A percentile compares a stretch with the other conserved stretches of the same genome.
Conservation (phyloP, 2,329 filamentous ascomycete genomes). For the Bisporella sp. region DNA sequence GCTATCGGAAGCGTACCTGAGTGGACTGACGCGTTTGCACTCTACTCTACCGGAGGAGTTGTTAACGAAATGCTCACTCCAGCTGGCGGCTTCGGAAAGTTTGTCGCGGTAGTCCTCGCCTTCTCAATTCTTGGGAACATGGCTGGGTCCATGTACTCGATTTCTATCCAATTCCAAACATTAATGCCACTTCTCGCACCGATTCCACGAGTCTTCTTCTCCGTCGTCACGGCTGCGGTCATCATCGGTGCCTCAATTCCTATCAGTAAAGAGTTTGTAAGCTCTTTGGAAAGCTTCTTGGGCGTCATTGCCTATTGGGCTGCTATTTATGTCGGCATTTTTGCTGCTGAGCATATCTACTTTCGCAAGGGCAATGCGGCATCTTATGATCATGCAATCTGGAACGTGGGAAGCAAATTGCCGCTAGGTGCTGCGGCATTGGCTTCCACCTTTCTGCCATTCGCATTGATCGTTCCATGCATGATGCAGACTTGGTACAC, state of each 20-base stretch:
- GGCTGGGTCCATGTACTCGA: conserved; percentile 52
- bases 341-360: conserved; percentile 57
- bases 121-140: conserved; percentile 53
- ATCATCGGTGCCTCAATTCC: conserved; percentile 48
- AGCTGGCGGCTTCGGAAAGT: conserved; percentile 54
- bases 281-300: conserved; percentile 57
- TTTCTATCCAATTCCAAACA: conserved; percentile 59
- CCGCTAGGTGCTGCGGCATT: conserved; percentile 53
- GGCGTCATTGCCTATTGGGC: conserved; percentile 62
- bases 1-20: conserved; percentile 44
- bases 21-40: conserved; percentile 48
- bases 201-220: conserved; percentile 50
- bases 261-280: conserved; percentile 49
- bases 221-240: conserved; percentile 49
- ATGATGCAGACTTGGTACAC: conserved; percentile 63
- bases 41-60: conserved; percentile 49
- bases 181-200: conserved; percentile 47
- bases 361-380: conserved; percentile 45
- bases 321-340: conserved; percentile 60
- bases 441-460: conserved; percentile 44
- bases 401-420: conserved; percentile 47
- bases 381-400: conserved; percentile 50
- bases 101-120: conserved; percentile 51
- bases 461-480: conserved; percentile 56
- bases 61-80: conserved; percentile 52